Evolutionary conservation across 225 moss, liverwort and hornwort species (phyloP), one percentile per base, ranked within the genome.

Genomic region (Climacium dendroides): DNA sequence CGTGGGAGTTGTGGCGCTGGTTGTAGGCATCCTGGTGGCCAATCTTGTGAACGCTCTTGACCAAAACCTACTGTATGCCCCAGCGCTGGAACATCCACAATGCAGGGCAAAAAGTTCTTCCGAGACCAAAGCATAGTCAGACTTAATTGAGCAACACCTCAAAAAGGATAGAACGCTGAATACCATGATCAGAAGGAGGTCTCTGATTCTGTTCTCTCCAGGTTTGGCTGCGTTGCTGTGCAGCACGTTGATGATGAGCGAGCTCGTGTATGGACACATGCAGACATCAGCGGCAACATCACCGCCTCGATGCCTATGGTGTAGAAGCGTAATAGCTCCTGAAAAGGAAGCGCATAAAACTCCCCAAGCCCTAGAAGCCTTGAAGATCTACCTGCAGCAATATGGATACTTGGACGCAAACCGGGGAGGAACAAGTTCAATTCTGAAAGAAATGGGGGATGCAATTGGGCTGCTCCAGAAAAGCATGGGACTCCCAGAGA

Each of bases 381-480:
- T 94, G 85, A 91, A 71, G 72, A 52, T 72, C 74, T 92, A 94
- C 77, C 82, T 94, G 87, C 78, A 91, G 80, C 74, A 91, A 70
- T 94, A 88, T 83, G 94, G 94, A 41, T 94, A 94, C 81, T 85
- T 94, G 87, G 82, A 90, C 39, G 80, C 80, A 17, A 52, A 91
- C 72, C 63, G 87, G 22, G 85, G 63, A 83, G 87, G 61, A 11
- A 87, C 89, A 58, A 94, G 78, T 65, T 79, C 88, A 35, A 82
- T 94, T 74, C 58, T 92, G 53, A 80, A 87, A 85, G 88, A 89
- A 67, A 89, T 94, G 91, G 61, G 87, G 23, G 85, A 92, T 37
- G 94, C 92, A 41, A 91, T 92, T 79, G 92, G 91, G 67, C 79
- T 85, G 61, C 89, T 94, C 32, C 94, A 94, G 78, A 74, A 85